Base-by-base conservation (phyloP, 2,329 filamentous ascomycete genomes). In the Lizonia empirigonia region DNA sequence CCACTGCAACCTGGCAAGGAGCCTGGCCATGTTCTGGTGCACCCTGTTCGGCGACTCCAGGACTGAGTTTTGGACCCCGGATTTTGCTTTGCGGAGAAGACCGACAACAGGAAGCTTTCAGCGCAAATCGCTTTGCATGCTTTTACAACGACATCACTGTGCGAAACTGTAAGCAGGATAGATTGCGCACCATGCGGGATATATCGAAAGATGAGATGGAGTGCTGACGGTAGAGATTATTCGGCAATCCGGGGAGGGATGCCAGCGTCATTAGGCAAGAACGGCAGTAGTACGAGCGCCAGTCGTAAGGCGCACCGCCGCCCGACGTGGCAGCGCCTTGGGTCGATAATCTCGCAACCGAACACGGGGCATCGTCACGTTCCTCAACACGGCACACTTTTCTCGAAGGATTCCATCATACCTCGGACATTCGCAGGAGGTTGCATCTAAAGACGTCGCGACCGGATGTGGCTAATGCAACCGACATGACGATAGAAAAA, bases 201-300 rank as follows among this genome's bases (percentile, higher is more conserved):
- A 15, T 46, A 41, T 52, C 20, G 49, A 52, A 42, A 18, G 9
- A 15, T 8, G 19, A 38, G n/a, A 15, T 29, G 27, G 36, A 33
- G 27, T 37, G 37, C 49, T 46, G 49, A 29, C 32, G 24, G 30
- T 15, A 10, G 26, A 5, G n/a, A 16, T 26, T 15, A 37, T 34
- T 37, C 32, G 29, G 33, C 39, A 37, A 27, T 13, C 37, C 40
- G 19, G 22, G 29, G 13, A 24, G 18, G 30, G 6, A 41, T 10
- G 10, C 13, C 34, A 35, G 5, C 32, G 26, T n/a, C 20, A 23
- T 37, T 36, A 46, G 36, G 41, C 37, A 12, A 27, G 36, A 24
- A 46, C 49, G 42, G 49, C 42, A 52, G n/a, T 32, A 12, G 24
- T 47, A 52, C 49, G 49, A 52, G 23, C 27, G n/a, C 27, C 32